Percentiles rank a stretch among this genome's conserved stretches.
Conservation (phyloP, 352 stramenopile genomes). For the Pythium biforme region DNA sequence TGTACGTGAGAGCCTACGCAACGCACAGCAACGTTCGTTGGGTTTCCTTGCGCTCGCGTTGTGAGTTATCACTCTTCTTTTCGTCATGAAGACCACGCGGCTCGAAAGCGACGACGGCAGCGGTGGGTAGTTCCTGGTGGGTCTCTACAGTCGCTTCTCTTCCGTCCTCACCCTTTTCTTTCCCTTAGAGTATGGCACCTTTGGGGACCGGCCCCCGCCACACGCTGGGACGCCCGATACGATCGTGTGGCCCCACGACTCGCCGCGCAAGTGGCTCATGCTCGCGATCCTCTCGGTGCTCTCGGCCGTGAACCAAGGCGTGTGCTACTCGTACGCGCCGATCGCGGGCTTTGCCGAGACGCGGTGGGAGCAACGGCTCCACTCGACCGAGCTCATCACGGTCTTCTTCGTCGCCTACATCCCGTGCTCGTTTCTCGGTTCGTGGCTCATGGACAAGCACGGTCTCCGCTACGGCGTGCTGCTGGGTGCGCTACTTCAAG, state of each 20-base stretch:
- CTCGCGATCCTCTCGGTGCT: conserved; percentile 57
- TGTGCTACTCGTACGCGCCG: conserved; percentile 78
- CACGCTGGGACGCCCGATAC: not conserved
- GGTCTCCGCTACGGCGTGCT: conserved; percentile 64
- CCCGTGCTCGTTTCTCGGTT: conserved; percentile 72
- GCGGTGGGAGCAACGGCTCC: conserved; percentile 52
- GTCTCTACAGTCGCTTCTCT: not conserved
- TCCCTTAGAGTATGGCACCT: conserved; percentile 6
- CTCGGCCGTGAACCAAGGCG: conserved; percentile 63
- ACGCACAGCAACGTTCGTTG: no score
- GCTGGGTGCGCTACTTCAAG: conserved; percentile 54
- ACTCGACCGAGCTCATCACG: conserved; percentile 72
- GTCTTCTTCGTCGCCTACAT: conserved; percentile 81
- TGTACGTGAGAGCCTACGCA: no score
- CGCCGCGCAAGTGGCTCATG: conserved; percentile 61
- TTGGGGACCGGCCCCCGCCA: not conserved
- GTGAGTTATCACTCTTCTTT: not conserved
- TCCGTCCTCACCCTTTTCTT: not conserved
- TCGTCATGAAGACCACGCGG: not conserved
- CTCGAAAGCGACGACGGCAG: conserved; percentile 2
- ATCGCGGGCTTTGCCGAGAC: conserved; percentile 63
- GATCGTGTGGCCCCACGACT: conserved; percentile 6
- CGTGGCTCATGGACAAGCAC: conserved; percentile 80
- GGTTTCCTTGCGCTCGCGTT: no score
- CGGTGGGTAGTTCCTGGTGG: not conserved